These are phyloP conservation scores for Heliosperma pusillum DNA, from an alignment of 148 eudicot genomes.

Conservation along the genomic window DNA sequence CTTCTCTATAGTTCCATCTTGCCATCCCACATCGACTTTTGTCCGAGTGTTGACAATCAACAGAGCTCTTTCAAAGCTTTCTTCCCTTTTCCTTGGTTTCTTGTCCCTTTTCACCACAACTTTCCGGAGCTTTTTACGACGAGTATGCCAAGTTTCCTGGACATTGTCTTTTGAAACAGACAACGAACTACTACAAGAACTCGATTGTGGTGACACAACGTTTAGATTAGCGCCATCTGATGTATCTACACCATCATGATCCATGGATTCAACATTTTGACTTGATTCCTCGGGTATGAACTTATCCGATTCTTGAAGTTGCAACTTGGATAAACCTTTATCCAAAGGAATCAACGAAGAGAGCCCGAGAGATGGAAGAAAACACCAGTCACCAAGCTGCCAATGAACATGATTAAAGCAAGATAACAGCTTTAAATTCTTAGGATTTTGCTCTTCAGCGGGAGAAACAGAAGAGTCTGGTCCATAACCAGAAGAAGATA, in stretches of 20 bases:
- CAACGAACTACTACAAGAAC: constrained; percentile 49
- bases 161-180: constrained; percentile 55
- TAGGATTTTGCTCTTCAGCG: constrained; percentile 87
- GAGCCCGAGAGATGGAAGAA: constrained; percentile 45
- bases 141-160: constrained; percentile 70
- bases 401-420: constrained; percentile 87
- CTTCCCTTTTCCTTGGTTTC: constrained; percentile 74
- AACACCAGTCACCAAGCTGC: constrained; percentile 98
- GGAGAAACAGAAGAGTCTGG: constrained; percentile 82
- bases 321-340: constrained; percentile 46
- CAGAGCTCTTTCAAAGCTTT: constrained; percentile 75
- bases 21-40: constrained; percentile 86
- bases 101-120: constrained; percentile 76
- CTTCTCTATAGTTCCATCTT: constrained; percentile 65
- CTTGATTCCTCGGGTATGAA: constrained; percentile 40
- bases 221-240: constrained; percentile 29
- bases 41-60: constrained; percentile 68
- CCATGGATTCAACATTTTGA: constrained; percentile 39
- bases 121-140: constrained; percentile 91
- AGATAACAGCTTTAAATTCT: constrained; percentile 69
- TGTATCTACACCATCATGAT: constrained; percentile 34
- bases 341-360: constrained; percentile 40
- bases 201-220: constrained; percentile 36
- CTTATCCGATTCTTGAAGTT: constrained; percentile 40
- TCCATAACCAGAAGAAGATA: constrained; percentile 95